A percentile compares a stretch with the other conserved stretches of the same genome.
Conservation (phyloP, 108 stramenopile genomes). For the Nitzschia sp. region DNA sequence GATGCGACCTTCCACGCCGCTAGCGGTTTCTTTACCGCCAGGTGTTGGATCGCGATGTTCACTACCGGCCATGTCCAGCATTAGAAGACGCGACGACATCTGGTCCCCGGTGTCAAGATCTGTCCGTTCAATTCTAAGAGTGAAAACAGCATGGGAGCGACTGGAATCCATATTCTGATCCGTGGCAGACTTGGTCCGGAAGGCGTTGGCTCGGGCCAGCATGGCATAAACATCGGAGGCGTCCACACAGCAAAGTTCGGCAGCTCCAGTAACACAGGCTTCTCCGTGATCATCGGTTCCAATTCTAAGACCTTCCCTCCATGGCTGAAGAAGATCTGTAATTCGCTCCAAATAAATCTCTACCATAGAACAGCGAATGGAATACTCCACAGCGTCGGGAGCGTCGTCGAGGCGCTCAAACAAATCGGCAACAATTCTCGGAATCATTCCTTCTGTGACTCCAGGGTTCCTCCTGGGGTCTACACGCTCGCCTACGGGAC, state of each 20-base stretch:
- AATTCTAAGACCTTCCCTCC: conserved; percentile 14
- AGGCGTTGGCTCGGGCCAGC: conserved; percentile 72
- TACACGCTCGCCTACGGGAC: neutral
- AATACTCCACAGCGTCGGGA: conserved; percentile 59
- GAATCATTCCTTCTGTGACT: conserved; percentile 64
- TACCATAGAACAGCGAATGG: conserved; percentile 88
- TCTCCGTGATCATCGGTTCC: conserved; percentile 11
- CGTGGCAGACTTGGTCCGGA: conserved; percentile 71
- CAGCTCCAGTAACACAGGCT: conserved; percentile 26
- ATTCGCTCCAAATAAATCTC: conserved; percentile 96
- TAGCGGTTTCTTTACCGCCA: conserved; percentile 36
- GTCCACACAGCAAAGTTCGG: conserved; percentile 70
- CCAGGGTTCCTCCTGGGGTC: conserved; percentile 21
- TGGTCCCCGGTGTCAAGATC: conserved; percentile 47
- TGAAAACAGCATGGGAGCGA: conserved; percentile 84
- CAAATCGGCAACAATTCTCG: conserved; percentile 49
- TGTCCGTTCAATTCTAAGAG: conserved; percentile 64
- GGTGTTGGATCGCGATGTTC: conserved; percentile 57
- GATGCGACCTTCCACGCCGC: conserved; percentile 69
- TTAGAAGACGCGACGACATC: conserved; percentile 51
- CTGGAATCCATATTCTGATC: conserved; percentile 80
- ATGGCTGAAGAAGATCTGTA: conserved; percentile 81
- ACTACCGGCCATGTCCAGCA: conserved; percentile 89
- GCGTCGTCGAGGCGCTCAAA: conserved; percentile 49
- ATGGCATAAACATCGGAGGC: conserved; percentile 71